phyloP scores from a whole-genome alignment of 352 stramenopile genomes.

The Phytopythium sindhum region DNA sequence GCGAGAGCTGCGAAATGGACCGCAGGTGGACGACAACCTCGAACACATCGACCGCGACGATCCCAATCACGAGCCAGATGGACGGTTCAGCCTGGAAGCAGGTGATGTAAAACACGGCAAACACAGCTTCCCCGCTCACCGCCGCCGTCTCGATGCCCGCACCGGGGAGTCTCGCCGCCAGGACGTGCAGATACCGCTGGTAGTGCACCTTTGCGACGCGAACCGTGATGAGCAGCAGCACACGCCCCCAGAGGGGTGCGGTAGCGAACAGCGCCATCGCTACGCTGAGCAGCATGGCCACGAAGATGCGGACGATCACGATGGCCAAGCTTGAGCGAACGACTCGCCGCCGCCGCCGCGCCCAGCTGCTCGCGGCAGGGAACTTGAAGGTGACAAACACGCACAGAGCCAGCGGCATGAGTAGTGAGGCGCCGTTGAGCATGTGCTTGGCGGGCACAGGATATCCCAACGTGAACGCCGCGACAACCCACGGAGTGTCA shows the following conservation, averaged over 20 bases:
- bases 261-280: background rate
- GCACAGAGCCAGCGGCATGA: background rate
- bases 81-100: background rate
- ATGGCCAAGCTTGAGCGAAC: background rate
- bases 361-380: background rate
- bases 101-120: background rate
- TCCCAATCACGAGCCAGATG: background rate
- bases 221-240: background rate
- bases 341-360: background rate
- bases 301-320: background rate
- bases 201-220: background rate
- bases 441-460: background rate
- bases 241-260: background rate
- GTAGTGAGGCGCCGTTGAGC: background rate
- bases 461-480: background rate
- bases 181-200: background rate
- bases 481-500: background rate
- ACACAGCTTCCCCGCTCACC: background rate
- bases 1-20: background rate
- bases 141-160: background rate
- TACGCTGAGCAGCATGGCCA: background rate
- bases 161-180: background rate
- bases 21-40: background rate
- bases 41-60: background rate
- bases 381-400: background rate